Evolutionary conservation across 2,329 filamentous ascomycete species (phyloP).

Genomic region (Fusarium decemcellulare): DNA sequence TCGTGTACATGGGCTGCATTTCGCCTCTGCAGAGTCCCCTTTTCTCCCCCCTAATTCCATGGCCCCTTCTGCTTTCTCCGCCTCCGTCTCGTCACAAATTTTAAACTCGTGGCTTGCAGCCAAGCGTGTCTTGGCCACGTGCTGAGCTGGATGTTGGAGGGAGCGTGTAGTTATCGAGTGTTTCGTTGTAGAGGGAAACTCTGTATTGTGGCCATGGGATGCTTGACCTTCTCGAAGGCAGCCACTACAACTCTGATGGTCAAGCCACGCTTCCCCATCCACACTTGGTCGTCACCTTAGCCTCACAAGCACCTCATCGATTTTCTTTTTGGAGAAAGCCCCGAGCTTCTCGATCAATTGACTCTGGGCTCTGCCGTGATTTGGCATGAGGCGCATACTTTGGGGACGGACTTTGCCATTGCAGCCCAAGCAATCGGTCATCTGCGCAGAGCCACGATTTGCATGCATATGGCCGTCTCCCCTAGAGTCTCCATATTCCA

Average conservation of each 20-base stretch:
- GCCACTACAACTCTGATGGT: too few relatives aligned
- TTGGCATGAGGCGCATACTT: too few relatives aligned
- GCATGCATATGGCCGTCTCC: not conserved
- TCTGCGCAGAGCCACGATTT: not conserved
- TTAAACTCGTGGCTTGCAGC: slow-evolving; percentile 31
- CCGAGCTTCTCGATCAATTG: too few relatives aligned
- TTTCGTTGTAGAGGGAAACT: not conserved
- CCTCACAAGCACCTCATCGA: too few relatives aligned
- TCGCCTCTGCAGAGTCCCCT: slow-evolving; percentile 17
- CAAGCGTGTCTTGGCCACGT: slow-evolving; percentile 42
- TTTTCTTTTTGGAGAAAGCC: too few relatives aligned
- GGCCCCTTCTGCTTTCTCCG: too few relatives aligned
- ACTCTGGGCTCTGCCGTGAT: too few relatives aligned
- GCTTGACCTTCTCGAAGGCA: not conserved
- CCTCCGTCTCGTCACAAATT: too few relatives aligned
- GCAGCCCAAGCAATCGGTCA: too few relatives aligned
- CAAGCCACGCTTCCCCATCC: too few relatives aligned
- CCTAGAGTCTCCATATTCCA: not conserved
- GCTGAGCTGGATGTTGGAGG: slow-evolving; percentile 20
- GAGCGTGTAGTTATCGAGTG: slow-evolving; percentile 20
- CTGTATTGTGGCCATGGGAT: slow-evolving; percentile 4
- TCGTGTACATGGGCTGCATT: slow-evolving; percentile 33
- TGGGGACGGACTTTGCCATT: too few relatives aligned
- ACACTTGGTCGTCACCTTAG: too few relatives aligned
- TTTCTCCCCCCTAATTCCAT: slow-evolving; percentile 8